phyloP scores from a whole-genome alignment of 2,329 filamentous ascomycete genomes.

The Epichloe uncinata region DNA sequence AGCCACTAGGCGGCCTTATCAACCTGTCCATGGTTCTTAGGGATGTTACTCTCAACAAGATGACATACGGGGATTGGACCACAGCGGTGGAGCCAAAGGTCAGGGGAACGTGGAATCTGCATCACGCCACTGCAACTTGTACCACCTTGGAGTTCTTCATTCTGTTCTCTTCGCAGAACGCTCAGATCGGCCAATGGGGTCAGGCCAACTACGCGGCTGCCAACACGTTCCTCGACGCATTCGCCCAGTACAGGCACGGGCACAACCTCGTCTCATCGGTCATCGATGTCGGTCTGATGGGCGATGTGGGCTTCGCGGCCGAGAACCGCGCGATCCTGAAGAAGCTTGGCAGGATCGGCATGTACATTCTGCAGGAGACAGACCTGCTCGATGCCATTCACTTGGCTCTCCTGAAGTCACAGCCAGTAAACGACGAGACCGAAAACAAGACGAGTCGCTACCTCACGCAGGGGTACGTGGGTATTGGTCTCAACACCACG shows the following conservation, averaged over 20 bases:
- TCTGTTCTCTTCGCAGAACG: conserved; percentile 21
- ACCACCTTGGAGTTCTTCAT: conserved; percentile 24
- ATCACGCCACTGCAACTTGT: conserved; percentile 9
- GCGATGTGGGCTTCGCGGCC: too few relatives aligned
- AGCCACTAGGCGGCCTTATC: conserved; percentile 21
- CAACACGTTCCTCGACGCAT: conserved; percentile 26
- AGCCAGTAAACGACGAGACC: too few relatives aligned
- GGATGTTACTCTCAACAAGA: conserved; percentile 14
- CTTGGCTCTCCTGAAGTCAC: too few relatives aligned
- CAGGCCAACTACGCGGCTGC: conserved; percentile 30
- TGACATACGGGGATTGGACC: conserved; percentile 21
- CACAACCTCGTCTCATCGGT: too few relatives aligned
- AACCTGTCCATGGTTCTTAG: conserved; percentile 22
- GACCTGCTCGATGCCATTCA: too few relatives aligned
- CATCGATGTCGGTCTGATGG: too few relatives aligned
- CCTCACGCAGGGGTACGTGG: too few relatives aligned
- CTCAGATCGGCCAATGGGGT: conserved; percentile 19
- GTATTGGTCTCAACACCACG: too few relatives aligned
- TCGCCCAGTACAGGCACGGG: conserved; percentile 16
- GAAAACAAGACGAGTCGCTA: too few relatives aligned
- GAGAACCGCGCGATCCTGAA: too few relatives aligned
- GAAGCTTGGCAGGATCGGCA: too few relatives aligned
- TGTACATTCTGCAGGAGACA: too few relatives aligned
- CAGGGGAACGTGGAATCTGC: conserved; percentile 22
- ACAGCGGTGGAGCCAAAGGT: conserved; percentile 18